Evolutionary conservation across 148 eudicot genomes (phyloP).

Genomic region (Rhododendron vialii): DNA sequence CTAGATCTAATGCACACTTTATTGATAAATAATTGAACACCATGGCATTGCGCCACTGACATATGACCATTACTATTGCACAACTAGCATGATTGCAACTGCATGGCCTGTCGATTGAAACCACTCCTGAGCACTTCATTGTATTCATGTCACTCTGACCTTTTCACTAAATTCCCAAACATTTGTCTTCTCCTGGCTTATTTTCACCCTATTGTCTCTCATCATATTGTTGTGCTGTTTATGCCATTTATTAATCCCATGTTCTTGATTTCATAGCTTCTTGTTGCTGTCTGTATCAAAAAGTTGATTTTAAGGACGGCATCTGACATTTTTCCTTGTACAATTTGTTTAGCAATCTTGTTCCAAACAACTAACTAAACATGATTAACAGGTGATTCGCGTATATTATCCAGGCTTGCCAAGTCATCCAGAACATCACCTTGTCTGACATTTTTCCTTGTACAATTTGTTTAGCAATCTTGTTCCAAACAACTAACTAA

Average conservation of each 20-base stretch:
- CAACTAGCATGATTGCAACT: background rate
- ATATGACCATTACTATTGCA: background rate
- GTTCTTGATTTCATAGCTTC: background rate
- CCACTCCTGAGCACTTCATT: background rate
- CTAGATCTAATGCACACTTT: background rate
- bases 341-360: background rate
- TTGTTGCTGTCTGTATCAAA: background rate
- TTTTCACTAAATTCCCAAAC: background rate
- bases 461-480: background rate
- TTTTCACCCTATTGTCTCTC: background rate
- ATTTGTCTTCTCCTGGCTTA: background rate
- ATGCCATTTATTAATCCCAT: background rate
- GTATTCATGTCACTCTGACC: background rate
- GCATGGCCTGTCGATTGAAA: background rate
- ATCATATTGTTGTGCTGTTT: background rate
- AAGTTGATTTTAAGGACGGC: background rate
- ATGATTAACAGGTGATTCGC: constrained; percentile 47
- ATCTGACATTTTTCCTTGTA: background rate
- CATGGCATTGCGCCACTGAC: background rate
- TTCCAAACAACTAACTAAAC: background rate
- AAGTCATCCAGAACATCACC: constrained; percentile 82
- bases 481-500: background rate
- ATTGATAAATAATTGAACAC: background rate
- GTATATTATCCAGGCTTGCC: constrained; percentile 87
- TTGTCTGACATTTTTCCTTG: constrained; percentile 18